Base-by-base conservation (phyloP, 2,329 filamentous ascomycete species). In the Arthrobotrys sinensis region DNA sequence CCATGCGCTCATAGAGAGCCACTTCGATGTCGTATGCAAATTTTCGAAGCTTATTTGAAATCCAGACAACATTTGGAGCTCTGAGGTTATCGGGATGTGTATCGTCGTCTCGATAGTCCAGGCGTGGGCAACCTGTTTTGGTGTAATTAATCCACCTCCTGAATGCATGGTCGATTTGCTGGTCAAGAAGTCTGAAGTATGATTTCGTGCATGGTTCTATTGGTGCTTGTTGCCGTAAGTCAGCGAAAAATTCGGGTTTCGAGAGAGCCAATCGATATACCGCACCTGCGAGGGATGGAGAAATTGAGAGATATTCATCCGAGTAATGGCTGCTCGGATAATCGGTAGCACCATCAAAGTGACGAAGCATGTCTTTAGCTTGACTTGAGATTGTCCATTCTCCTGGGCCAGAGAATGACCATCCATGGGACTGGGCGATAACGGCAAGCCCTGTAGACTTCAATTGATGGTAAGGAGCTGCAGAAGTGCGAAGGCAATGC, bases 201-300 rank as follows among this genome's bases (percentile, higher is more conserved):
- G 73, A 38, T 32, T 77, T 71, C 36, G 73, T 71, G 43, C 66
- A 77, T 14, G 50, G 50, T 28, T 77, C 73, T 71, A 77, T 32
- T 45, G 73, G 66, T 19, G 73, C 73, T 66, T 77, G 57, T 57
- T 77, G 36, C 50, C 73, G 73, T 48, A 77, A 62, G 73, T 77
- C 66, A 77, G 73, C 48, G 57, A 77, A 70, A 70, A 77, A 77
- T 40, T 45, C 57, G 57, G 66, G 73, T 36, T 77, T 77, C 43
- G 73, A 66, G 36, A 77, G 45, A 40, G 73, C 73, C 34, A 77
- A 71, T 77, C 73, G 65, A 34, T 77, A 77, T 70, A 77, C 66
- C 73, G 73, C 66, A 77, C 73, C 73, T 71, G 66, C 48, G 24
- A 77, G 24, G 14, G 53, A 40, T 28, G 73, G 40, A 38, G 73